These are phyloP conservation scores for Salix brachista DNA, from an alignment of 345 rosid genomes.

Conservation along the genomic window DNA sequence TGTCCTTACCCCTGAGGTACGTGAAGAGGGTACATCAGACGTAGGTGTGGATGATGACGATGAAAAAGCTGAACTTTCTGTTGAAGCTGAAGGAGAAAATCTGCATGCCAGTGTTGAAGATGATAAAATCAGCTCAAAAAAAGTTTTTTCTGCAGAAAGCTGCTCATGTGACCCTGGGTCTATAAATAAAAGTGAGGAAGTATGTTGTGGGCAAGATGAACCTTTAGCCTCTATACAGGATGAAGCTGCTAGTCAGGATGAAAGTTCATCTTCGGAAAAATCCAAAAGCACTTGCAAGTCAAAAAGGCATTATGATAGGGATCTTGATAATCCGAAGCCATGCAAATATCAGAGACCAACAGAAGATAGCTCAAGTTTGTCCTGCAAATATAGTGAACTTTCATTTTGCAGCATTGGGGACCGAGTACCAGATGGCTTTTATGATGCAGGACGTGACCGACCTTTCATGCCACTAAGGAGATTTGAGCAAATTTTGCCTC, in stretches of 20 bases:
- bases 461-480: constrained; percentile 66
- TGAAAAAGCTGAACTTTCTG: constrained; percentile 29
- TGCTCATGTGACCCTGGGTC: constrained; percentile 26
- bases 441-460: constrained; percentile 95
- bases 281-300: constrained; percentile 38
- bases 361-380: constrained; percentile 40
- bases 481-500: constrained; percentile 57
- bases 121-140: constrained; percentile 32
- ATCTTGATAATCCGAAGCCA: constrained; percentile 82
- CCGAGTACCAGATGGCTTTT: constrained; percentile 80
- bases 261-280: constrained; percentile 42
- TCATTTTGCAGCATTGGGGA: constrained; percentile 82
- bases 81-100: constrained; percentile 35
- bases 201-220: constrained; percentile 31
- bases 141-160: constrained; percentile 28
- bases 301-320: constrained; percentile 70
- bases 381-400: constrained; percentile 55
- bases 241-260: constrained; percentile 35
- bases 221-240: constrained; percentile 35
- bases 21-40: constrained; percentile 34
- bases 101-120: constrained; percentile 38
- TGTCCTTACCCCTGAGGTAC: constrained; percentile 24
- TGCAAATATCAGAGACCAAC: constrained; percentile 62
- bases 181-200: constrained; percentile 24
- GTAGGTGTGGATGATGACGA: constrained; percentile 38